These are phyloP conservation scores for Pachyrhizus erosus DNA, from an alignment of 306 rosid species.

Conservation along the genomic window DNA sequence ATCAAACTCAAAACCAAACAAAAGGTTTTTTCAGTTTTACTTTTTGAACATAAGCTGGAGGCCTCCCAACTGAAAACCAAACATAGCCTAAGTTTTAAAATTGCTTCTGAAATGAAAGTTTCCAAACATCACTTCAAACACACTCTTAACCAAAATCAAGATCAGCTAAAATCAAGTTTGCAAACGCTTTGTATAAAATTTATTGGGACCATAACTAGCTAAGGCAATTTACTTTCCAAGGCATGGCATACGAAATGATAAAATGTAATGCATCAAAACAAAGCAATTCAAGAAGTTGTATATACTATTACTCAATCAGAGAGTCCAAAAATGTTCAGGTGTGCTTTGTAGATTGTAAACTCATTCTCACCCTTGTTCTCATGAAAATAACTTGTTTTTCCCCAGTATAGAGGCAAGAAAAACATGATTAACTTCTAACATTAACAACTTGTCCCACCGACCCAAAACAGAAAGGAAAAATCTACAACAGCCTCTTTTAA, in stretches of 20 bases:
- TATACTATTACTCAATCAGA: background rate
- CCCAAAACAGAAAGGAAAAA: background rate
- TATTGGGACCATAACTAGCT: background rate
- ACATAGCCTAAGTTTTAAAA: background rate
- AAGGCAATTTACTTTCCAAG: slow-evolving; percentile 22
- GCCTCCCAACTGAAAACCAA: background rate
- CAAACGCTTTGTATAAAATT: background rate
- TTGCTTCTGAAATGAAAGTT: background rate
- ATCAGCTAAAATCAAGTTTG: background rate
- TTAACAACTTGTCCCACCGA: background rate
- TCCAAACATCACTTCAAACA: background rate
- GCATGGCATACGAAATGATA: slow-evolving; percentile 7
- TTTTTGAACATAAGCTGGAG: background rate
- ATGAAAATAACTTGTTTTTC: background rate
- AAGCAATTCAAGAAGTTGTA: slow-evolving; percentile 22
- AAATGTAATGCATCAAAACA: slow-evolving; percentile 22
- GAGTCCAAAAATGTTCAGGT: background rate
- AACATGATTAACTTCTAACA: background rate
- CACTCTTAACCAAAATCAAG: background rate
- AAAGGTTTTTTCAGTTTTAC: background rate
- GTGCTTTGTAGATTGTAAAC: background rate
- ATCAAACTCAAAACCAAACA: background rate
- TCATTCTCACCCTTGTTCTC: background rate
- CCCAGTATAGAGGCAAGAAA: background rate
- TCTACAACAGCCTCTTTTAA: background rate